phyloP scores from a whole-genome alignment of 148 eudicot genomes.

The Mesembryanthemum crystallinum region DNA sequence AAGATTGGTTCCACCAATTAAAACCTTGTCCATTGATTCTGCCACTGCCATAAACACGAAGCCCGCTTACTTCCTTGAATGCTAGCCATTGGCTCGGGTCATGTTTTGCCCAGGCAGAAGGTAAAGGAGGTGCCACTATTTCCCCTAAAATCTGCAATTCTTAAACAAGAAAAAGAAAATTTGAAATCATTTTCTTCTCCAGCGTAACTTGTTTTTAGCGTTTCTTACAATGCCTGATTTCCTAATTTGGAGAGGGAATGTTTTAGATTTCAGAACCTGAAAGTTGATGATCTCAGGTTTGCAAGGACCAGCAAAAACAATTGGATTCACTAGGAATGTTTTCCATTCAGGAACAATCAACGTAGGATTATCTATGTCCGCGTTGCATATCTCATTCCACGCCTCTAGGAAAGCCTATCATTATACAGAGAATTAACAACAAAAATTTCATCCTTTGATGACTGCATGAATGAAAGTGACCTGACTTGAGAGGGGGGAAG shows the following conservation, averaged over 20 bases:
- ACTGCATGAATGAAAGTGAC: neutral
- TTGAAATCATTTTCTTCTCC: neutral
- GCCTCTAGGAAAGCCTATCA: constrained; percentile 57
- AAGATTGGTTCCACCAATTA: constrained; percentile 79
- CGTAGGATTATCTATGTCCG: constrained; percentile 22
- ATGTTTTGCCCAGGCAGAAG: constrained; percentile 40
- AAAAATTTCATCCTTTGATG: neutral
- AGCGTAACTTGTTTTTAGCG: too few species aligned
- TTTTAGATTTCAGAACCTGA: constrained; percentile 28
- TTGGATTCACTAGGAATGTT: constrained; percentile 45
- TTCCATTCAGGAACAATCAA: constrained; percentile 38
- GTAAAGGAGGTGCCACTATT: constrained; percentile 48
- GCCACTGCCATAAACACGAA: constrained; percentile 46
- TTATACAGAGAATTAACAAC: neutral
- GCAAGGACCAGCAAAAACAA: constrained; percentile 60
- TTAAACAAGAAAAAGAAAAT: neutral
- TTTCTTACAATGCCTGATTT: neutral
- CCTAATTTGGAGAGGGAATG: too few species aligned
- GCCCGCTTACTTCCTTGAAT: constrained; percentile 39
- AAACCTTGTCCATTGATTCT: constrained; percentile 48
- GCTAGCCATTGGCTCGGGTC: constrained; percentile 58
- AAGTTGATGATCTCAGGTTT: constrained; percentile 39
- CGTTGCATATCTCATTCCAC: constrained; percentile 49
- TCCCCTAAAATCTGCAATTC: constrained; percentile 43
- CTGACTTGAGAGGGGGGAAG: neutral